Evolutionary conservation across 345 rosid genomes (phyloP).

Genomic region (Lepidium sativum): DNA sequence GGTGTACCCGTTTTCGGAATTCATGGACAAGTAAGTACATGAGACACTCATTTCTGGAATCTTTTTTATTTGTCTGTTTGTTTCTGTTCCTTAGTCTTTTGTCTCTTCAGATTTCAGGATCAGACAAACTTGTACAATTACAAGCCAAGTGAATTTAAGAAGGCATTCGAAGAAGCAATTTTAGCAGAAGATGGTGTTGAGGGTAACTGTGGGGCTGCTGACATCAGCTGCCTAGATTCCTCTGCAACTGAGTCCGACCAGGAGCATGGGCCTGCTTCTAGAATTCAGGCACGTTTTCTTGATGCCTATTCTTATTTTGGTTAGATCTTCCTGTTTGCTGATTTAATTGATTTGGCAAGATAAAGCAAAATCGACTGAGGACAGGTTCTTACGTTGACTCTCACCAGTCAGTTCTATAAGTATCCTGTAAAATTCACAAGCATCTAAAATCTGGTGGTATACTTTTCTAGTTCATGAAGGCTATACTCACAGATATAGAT

Average conservation of each 20-base stretch:
- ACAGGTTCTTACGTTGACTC: background rate
- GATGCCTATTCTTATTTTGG: background rate
- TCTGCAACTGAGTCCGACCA: slow-evolving; percentile 34
- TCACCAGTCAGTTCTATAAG: background rate
- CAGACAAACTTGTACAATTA: slow-evolving; percentile 69
- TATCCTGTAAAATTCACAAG: background rate
- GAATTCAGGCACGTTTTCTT: slow-evolving; percentile 42
- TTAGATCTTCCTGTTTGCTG: background rate
- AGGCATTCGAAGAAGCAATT: slow-evolving; percentile 81
- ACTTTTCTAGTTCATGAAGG: background rate
- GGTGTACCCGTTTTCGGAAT: slow-evolving; percentile 79
- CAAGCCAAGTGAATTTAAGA: slow-evolving; percentile 70
- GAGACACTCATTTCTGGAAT: background rate
- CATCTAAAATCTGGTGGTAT: background rate
- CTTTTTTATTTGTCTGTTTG: background rate
- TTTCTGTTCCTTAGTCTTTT: slow-evolving; percentile 10
- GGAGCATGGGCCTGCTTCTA: slow-evolving; percentile 31
- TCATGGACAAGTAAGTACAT: slow-evolving; percentile 54
- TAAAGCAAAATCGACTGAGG: background rate
- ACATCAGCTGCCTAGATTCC: slow-evolving; percentile 34
- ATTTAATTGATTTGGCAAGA: background rate
- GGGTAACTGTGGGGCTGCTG: slow-evolving; percentile 29
- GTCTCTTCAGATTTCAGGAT: slow-evolving; percentile 54
- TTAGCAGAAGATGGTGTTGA: slow-evolving; percentile 57
- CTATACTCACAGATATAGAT: background rate